Evolutionary conservation across 2,329 filamentous ascomycete species (phyloP).

Genomic region (Nigrospora oryzae): DNA sequence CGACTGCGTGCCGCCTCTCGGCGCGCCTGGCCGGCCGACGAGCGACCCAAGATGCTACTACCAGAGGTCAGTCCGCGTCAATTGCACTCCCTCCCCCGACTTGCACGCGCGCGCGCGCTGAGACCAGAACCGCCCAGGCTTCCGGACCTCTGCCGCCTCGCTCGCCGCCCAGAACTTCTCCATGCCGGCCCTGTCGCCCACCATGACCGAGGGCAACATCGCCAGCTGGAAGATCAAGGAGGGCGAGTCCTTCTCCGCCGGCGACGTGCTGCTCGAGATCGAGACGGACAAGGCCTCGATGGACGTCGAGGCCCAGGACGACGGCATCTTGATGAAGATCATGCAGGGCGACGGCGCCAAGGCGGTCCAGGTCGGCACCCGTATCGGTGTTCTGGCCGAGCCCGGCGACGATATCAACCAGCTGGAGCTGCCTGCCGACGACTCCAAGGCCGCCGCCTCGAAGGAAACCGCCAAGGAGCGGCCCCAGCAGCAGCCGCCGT

Average conservation of each 20-base stretch:
- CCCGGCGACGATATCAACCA: slow-evolving; percentile 67
- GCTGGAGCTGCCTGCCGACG: slow-evolving; percentile 68
- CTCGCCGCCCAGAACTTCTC: slow-evolving; percentile 78
- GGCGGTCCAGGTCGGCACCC: slow-evolving; percentile 65
- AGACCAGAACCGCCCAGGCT: slow-evolving; percentile 35
- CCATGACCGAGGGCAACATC: slow-evolving; percentile 92
- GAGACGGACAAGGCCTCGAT: slow-evolving; percentile 93
- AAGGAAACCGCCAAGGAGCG: slow-evolving; percentile 22
- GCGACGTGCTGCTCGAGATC: slow-evolving; percentile 84
- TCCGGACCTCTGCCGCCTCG: slow-evolving; percentile 52
- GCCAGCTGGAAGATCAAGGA: slow-evolving; percentile 80
- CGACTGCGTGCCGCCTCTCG: slow-evolving; percentile 55
- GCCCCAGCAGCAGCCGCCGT: slow-evolving; percentile 8
- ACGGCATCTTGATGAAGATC: slow-evolving; percentile 81
- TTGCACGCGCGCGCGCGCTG: too few relatives aligned
- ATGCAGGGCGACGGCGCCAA: slow-evolving; percentile 66
- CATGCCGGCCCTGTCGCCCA: slow-evolving; percentile 86
- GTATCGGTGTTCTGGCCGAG: slow-evolving; percentile 80
- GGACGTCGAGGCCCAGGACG: slow-evolving; percentile 90
- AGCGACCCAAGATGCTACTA: slow-evolving; percentile 42
- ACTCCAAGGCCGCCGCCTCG: slow-evolving; percentile 33
- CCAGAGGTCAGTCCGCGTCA: slow-evolving; percentile 44
- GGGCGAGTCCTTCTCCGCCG: slow-evolving; percentile 72
- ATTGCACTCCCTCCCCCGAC: too few relatives aligned
- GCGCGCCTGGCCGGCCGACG: slow-evolving; percentile 48